phyloP scores from a whole-genome alignment of 2,329 filamentous ascomycete genomes.

The Colletotrichum filicis region DNA sequence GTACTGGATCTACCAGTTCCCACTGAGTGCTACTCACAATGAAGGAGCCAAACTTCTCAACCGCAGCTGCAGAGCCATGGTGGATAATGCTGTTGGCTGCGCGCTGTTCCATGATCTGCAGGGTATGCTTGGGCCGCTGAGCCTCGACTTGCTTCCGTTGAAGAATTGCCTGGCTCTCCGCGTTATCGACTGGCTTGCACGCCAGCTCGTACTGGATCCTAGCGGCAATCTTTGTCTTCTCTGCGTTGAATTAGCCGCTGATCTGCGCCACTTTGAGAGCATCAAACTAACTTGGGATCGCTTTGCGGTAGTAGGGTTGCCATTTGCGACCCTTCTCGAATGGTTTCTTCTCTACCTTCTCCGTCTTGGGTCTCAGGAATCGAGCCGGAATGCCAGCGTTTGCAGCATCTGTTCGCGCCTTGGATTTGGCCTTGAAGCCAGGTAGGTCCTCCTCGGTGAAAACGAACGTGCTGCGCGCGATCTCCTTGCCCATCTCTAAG shows the following conservation, averaged over 20 bases:
- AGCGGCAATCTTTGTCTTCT: constrained; percentile 81
- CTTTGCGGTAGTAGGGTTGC: constrained; percentile 74
- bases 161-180: constrained; percentile 48
- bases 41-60: constrained; percentile 61
- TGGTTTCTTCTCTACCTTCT: constrained; percentile 57
- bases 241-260: constrained; percentile 52
- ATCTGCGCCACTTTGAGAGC: background rate
- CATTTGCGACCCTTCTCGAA: constrained; percentile 57
- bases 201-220: constrained; percentile 81
- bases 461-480: constrained; percentile 77
- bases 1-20: background rate
- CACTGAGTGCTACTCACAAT: constrained; percentile 61
- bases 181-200: constrained; percentile 45
- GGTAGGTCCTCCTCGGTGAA: constrained; percentile 87
- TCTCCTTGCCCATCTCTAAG: constrained; percentile 70
- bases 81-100: constrained; percentile 66
- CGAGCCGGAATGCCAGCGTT: constrained; percentile 69
- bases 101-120: constrained; percentile 61
- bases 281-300: constrained; percentile 75
- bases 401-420: constrained; percentile 64
- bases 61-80: constrained; percentile 65
- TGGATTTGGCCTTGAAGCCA: constrained; percentile 73
- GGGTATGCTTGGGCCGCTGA: constrained; percentile 60
- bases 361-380: constrained; percentile 57
- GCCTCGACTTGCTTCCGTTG: constrained; percentile 56